Conservation (phyloP, 2,329 filamentous ascomycete genomes). For the Fusarium veterinarium region DNA sequence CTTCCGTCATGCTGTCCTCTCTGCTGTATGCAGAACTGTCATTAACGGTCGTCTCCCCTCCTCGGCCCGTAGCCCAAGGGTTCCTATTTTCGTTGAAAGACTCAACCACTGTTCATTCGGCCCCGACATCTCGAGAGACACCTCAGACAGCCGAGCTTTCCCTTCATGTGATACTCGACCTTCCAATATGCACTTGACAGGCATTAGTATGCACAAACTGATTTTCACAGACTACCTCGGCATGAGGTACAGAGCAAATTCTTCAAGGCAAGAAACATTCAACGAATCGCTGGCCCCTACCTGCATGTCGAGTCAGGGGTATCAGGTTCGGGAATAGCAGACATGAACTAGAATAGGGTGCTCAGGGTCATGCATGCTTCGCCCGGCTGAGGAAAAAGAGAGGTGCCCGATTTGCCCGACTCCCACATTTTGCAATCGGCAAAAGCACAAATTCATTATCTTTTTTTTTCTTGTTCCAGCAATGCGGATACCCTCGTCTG, state of each 20-base stretch:
- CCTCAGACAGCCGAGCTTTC: neutral
- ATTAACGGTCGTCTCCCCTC: constrained; percentile 24
- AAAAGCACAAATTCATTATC: constrained; percentile 2
- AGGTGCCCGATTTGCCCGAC: neutral
- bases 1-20: constrained; percentile 27
- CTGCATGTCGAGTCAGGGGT: constrained; percentile 30
- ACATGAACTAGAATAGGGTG: constrained; percentile 3
- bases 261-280: constrained; percentile 28
- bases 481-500: neutral
- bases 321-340: constrained; percentile 37
- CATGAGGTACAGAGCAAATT: constrained; percentile 5
- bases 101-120: neutral
- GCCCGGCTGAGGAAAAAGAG: constrained; percentile 11
- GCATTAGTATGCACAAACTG: neutral
- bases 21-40: constrained; percentile 21
- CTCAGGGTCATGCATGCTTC: constrained; percentile 1
- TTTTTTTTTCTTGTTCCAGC: constrained; percentile 2
- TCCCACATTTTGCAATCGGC: constrained; percentile 10
- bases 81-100: constrained; percentile 15
- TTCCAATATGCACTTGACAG: neutral
- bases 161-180: neutral
- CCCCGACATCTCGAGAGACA: neutral
- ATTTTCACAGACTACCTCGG: constrained; percentile 24
- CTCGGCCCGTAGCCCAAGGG: constrained; percentile 7
- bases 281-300: constrained; percentile 6